A percentile compares a stretch with the other conserved stretches of the same genome.
Evolutionary conservation across 1,284 basidiomycete species (phyloP).

Genomic region (Sanghuangporus sanghuang): DNA sequence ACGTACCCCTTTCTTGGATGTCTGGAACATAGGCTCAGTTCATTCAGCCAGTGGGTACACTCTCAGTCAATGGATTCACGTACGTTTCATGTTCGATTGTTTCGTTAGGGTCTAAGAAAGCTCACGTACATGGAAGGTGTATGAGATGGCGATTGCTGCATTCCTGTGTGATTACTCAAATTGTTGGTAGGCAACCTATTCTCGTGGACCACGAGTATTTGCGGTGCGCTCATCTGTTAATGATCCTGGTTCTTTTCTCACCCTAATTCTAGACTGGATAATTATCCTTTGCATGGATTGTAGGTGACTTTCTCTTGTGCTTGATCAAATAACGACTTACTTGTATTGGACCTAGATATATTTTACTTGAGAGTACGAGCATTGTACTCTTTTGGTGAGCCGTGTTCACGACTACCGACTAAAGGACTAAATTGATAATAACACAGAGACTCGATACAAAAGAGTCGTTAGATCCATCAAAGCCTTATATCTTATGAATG

Average conservation of each 20-base stretch:
- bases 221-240: not conserved
- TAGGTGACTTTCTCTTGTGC: not conserved
- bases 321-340: not conserved
- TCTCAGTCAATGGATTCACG: no score
- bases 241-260: not conserved
- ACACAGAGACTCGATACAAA: not conserved
- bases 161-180: not conserved
- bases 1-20: no score
- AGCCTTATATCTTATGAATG: not conserved
- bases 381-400: not conserved
- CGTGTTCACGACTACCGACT: no score
- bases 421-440: not conserved
- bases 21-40: no score
- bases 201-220: not conserved
- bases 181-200: not conserved
- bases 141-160: not conserved
- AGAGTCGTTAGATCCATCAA: not conserved
- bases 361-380: not conserved
- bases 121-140: not conserved
- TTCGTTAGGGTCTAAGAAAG: not conserved
- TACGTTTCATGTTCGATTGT: no score
- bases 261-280: not conserved
- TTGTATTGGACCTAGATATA: not conserved
- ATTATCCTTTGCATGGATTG: constrained; percentile 4
- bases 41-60: no score